Base-by-base conservation (phyloP, 805 yeast species). In the Ogataea nitratoaversa region DNA sequence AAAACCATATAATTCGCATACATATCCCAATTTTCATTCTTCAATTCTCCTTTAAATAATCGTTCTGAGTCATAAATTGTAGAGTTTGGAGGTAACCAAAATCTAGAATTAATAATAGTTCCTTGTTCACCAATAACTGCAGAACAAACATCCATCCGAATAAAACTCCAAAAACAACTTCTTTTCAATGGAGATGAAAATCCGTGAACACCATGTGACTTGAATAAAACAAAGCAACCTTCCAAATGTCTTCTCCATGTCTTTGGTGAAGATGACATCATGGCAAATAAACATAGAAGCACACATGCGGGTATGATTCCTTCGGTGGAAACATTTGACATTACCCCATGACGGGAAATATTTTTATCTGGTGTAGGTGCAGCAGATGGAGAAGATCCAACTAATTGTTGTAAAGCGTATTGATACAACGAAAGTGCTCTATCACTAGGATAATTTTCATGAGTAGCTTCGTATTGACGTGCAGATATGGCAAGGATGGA, bases 1-100 rank as follows among this genome's bases (percentile, higher is more conserved):
- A 57, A 66, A 0, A 68, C 70, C 45, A 63, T 59, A 42, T 67
- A 68, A 49, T 69, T 68, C 5, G 72, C 67, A 48, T 67, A 68
- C 58, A 56, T 56, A 41, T 54, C 60, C 40, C 40, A 39, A 37
- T 38, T 48, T 13, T 41, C 37, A 18, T 35, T 60, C 19, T 49
- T 52, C 16, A 29, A 29, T 13, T 44, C 46, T 28, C 36, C 56
- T 19, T 44, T 42, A 31, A 42, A 46, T 37, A 66, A 56, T 11
- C 49, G 19, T 8, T 52, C 45, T 7, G 47, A 51, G 32, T 59
- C 60, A 13, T 56, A 53, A 31, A 43, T 39, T 8, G 47, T 16
- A 13, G 29, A 36, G 12, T 48, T 48, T 12, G 48, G 48, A 1
- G 68, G 70, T 8, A 67, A 43, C 72, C 70, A 68, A 34, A 51